These are phyloP conservation scores for Pulicaria dysenterica DNA, from an alignment of 129 eudicot species.

Conservation along the genomic window DNA sequence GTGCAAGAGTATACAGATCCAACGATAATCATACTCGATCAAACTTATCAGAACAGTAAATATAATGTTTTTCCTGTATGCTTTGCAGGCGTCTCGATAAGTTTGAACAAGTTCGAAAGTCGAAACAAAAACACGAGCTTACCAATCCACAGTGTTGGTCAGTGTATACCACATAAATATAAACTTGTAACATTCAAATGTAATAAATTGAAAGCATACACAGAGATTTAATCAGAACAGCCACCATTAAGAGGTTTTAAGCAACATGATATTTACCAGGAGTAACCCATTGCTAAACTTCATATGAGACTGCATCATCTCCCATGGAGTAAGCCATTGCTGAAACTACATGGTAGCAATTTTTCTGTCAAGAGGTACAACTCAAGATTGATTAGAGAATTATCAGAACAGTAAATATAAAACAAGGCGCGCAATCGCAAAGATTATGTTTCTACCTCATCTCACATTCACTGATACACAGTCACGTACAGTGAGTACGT, in stretches of 20 bases:
- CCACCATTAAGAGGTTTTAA: too few relatives aligned
- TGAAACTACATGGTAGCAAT: too few relatives aligned
- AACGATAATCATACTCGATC: slow-evolving; percentile 20
- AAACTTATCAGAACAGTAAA: not conserved
- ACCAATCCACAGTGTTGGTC: not conserved
- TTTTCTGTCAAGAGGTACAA: too few relatives aligned
- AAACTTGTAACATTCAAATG: not conserved
- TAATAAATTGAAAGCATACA: not conserved
- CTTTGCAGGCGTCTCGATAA: slow-evolving; percentile 30
- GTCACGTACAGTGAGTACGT: too few relatives aligned
- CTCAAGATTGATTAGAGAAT: too few relatives aligned
- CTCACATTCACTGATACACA: too few relatives aligned
- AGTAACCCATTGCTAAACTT: not conserved
- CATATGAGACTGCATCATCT: too few relatives aligned
- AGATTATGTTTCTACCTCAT: too few relatives aligned
- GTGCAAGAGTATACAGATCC: slow-evolving; percentile 23
- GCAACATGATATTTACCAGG: not conserved
- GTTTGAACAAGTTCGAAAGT: slow-evolving; percentile 23
- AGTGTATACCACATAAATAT: not conserved
- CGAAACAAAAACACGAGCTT: slow-evolving; percentile 26
- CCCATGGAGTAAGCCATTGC: too few relatives aligned
- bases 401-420: too few relatives aligned
- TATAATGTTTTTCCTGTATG: not conserved
- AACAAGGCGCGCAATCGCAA: too few relatives aligned
- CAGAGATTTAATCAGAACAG: too few relatives aligned